These are phyloP conservation scores for Malus asiatica DNA, from an alignment of 306 rosid genomes.

Conservation along the genomic window DNA sequence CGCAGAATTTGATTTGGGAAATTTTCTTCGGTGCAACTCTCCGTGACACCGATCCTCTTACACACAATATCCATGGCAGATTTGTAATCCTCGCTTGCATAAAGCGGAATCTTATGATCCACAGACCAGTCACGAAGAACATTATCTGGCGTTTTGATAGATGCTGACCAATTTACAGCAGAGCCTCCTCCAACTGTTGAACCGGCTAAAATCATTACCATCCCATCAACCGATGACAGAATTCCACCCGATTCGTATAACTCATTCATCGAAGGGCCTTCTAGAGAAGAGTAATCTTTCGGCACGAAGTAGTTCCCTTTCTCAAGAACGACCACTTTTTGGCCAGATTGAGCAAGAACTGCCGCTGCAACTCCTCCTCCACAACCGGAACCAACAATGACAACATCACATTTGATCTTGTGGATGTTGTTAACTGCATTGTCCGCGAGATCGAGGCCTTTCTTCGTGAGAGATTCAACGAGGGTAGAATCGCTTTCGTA, in stretches of 20 bases:
- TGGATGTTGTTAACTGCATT: slow-evolving; percentile 26
- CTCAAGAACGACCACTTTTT: slow-evolving; percentile 71
- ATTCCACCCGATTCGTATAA: slow-evolving; percentile 65
- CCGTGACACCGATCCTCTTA: slow-evolving; percentile 62
- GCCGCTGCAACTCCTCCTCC: slow-evolving; percentile 99
- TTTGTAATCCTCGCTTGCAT: slow-evolving; percentile 46
- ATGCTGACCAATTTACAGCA: slow-evolving; percentile 91
- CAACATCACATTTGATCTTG: slow-evolving; percentile 84
- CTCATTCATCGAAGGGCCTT: slow-evolving; percentile 72
- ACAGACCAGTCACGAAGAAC: slow-evolving; percentile 71
- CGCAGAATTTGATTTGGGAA: slow-evolving; percentile 65
- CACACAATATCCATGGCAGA: slow-evolving; percentile 78
- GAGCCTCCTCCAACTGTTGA: slow-evolving; percentile 96
- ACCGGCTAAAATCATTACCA: slow-evolving; percentile 70
- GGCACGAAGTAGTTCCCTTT: slow-evolving; percentile 81
- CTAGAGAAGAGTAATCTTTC: slow-evolving; percentile 71
- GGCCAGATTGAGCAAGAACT: slow-evolving; percentile 70
- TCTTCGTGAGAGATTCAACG: slow-evolving; percentile 42
- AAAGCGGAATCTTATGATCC: slow-evolving; percentile 54
- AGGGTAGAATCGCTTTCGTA: slow-evolving; percentile 44
- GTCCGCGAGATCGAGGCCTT: slow-evolving; percentile 60
- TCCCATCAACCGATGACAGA: slow-evolving; percentile 55
- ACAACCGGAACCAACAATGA: slow-evolving; percentile 80
- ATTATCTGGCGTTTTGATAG: slow-evolving; percentile 64
- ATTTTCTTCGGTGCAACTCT: slow-evolving; percentile 39